Percentiles rank a stretch among this genome's conserved stretches.
phyloP scores from a whole-genome alignment of 805 yeast species.

The Wickerhamomyces canadensis region DNA sequence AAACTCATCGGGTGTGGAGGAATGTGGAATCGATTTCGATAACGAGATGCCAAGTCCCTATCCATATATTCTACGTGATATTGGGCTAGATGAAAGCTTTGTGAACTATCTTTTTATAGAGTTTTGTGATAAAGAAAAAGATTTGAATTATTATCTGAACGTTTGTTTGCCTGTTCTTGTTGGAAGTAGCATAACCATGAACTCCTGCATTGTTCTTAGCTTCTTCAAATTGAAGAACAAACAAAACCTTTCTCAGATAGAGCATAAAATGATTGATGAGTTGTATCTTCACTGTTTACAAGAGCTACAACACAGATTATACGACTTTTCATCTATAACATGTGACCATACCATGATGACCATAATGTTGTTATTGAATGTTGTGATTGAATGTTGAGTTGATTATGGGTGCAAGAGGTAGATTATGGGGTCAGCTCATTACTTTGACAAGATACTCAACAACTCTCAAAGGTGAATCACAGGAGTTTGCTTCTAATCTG shows the following conservation, averaged over 20 bases:
- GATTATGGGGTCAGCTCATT: conserved; percentile 7
- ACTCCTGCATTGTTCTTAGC: conserved; percentile 9
- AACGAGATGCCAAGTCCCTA: neutral
- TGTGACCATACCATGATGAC: conserved; percentile 14
- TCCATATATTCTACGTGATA: neutral
- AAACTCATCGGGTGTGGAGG: neutral
- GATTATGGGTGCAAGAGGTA: conserved; percentile 6
- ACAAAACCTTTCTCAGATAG: conserved; percentile 3
- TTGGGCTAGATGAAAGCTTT: neutral
- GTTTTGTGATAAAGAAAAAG: conserved; percentile 1
- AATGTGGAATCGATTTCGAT: neutral
- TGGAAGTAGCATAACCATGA: conserved; percentile 12
- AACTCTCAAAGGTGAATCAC: conserved; percentile 12
- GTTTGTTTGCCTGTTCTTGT: conserved; percentile 11
- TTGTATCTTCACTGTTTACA: conserved; percentile 7
- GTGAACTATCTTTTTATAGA: neutral
- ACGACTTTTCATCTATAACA: conserved; percentile 7
- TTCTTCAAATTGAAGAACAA: conserved; percentile 5
- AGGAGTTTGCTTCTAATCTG: conserved; percentile 4
- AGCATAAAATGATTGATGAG: conserved; percentile 4
- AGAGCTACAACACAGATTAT: conserved; percentile 9
- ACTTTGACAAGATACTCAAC: conserved; percentile 5
- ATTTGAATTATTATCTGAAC: neutral
- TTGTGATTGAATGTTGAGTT: conserved; percentile 10
- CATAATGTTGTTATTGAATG: conserved; percentile 5